Percentiles rank a stretch among this genome's conserved stretches.
These are phyloP conservation scores for Setaria italica DNA, from an alignment of 202 grass and related monocot genomes.

Conservation along the genomic window DNA sequence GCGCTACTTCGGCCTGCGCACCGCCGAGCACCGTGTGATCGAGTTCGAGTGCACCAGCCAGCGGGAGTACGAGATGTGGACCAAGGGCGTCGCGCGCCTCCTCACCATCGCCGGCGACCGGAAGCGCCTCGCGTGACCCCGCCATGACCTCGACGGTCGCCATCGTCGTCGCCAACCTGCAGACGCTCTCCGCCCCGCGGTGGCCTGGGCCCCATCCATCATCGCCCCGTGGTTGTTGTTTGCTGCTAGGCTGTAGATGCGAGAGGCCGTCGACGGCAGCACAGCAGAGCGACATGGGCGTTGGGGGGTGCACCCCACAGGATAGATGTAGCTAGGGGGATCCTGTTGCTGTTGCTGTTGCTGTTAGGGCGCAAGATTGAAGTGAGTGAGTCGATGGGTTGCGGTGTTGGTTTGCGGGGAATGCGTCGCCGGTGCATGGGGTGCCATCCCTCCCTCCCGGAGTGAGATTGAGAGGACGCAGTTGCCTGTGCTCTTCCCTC, in stretches of 20 bases:
- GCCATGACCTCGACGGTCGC: too few species aligned
- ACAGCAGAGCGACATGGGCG: slow-evolving; percentile 38
- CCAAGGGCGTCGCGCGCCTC: slow-evolving; percentile 83
- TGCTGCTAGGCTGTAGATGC: slow-evolving; percentile 41
- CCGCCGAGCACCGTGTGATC: slow-evolving; percentile 84
- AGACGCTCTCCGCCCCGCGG: neutral
- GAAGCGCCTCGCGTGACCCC: slow-evolving; percentile 60
- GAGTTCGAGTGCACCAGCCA: slow-evolving; percentile 98
- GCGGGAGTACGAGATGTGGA: slow-evolving; percentile 88
- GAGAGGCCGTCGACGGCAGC: slow-evolving; percentile 13
- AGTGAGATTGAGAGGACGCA: slow-evolving; percentile 39
- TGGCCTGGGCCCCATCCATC: neutral
- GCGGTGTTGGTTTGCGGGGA: slow-evolving; percentile 29
- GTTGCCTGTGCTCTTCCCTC: slow-evolving; percentile 20
- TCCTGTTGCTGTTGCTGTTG: slow-evolving; percentile 20
- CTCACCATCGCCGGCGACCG: slow-evolving; percentile 67
- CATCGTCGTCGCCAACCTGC: neutral
- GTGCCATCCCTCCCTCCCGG: slow-evolving; percentile 12
- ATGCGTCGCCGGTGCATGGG: slow-evolving; percentile 31
- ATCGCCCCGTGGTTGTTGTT: neutral
- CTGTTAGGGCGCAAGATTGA: slow-evolving; percentile 26
- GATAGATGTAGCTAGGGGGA: neutral
- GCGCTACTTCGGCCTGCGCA: slow-evolving; percentile 90
- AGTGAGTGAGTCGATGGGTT: neutral
- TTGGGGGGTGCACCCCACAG: too few species aligned